These are phyloP conservation scores for Russula compacta DNA, from an alignment of 768 basidiomycete genomes.

Conservation along the genomic window DNA sequence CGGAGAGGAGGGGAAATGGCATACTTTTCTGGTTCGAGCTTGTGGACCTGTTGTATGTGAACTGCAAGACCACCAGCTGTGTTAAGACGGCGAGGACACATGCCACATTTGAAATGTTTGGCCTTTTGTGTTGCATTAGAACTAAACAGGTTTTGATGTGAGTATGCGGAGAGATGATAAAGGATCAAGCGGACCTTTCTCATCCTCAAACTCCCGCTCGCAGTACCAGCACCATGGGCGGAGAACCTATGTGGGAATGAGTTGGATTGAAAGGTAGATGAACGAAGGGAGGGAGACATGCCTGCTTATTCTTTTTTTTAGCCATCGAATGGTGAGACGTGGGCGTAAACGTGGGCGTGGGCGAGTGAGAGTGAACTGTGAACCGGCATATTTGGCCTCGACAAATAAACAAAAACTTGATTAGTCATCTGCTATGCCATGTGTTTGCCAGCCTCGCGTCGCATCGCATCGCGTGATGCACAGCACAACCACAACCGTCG, in stretches of 20 bases:
- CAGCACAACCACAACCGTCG: no score
- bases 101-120: slow-evolving; percentile 96
- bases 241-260: slow-evolving; percentile 44
- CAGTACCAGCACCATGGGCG: slow-evolving; percentile 99
- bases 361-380: no score
- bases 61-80: slow-evolving; percentile 97
- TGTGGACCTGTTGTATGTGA: slow-evolving; percentile 98
- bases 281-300: slow-evolving; percentile 14
- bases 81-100: slow-evolving; percentile 92
- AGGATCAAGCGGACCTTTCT: slow-evolving; percentile 61
- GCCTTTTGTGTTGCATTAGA: slow-evolving; percentile 99
- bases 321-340: slow-evolving; percentile 29
- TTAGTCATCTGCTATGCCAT: background rate
- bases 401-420: background rate
- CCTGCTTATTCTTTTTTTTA: slow-evolving; percentile 50
- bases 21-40: slow-evolving; percentile 84
- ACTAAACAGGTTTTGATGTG: slow-evolving; percentile 38
- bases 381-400: background rate
- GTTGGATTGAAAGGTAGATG: background rate
- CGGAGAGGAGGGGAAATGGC: background rate
- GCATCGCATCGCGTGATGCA: no score
- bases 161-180: background rate
- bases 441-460: no score
- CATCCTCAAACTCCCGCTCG: slow-evolving; percentile 98
- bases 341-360: background rate